A percentile compares a stretch with the other conserved stretches of the same genome.
Conservation (phyloP, 2,329 filamentous ascomycete species). For the Calonectria ilicicola region DNA sequence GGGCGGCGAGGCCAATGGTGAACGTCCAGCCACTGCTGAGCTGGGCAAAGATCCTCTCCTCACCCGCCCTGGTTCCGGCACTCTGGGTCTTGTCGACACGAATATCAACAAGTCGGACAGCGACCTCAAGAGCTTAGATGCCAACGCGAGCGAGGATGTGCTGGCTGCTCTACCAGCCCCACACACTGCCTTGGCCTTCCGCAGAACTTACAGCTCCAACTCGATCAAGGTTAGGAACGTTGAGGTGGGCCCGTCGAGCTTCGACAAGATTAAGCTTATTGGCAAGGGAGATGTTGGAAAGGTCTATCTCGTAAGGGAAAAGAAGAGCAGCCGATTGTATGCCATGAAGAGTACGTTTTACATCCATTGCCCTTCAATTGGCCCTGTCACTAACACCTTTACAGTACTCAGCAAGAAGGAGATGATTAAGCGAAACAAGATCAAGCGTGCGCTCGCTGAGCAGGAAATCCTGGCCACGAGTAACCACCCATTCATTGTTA, state of each 20-base stretch:
- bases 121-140: slow-evolving; percentile 48
- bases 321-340: slow-evolving; percentile 95
- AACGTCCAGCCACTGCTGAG: slow-evolving; percentile 86
- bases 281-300: slow-evolving; percentile 99
- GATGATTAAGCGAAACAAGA: slow-evolving; percentile 99
- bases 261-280: slow-evolving; percentile 99
- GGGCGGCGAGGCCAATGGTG: slow-evolving; percentile 60
- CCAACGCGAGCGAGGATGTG: slow-evolving; percentile 60
- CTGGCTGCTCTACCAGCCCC: slow-evolving; percentile 74
- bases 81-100: slow-evolving; percentile 51
- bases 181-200: slow-evolving; percentile 80
- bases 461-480: slow-evolving; percentile 98
- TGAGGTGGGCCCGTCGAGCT: slow-evolving; percentile 93
- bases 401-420: slow-evolving; percentile 98
- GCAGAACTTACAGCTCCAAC: slow-evolving; percentile 97
- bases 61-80: slow-evolving; percentile 59
- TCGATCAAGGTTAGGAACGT: slow-evolving; percentile 99
- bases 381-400: slow-evolving; percentile 49
- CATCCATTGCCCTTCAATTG: background rate
- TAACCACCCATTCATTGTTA: slow-evolving; percentile 99
- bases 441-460: slow-evolving; percentile 96
- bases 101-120: slow-evolving; percentile 41
- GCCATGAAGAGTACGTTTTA: slow-evolving; percentile 90
- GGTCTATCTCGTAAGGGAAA: slow-evolving; percentile 96
- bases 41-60: slow-evolving; percentile 84